These are phyloP conservation scores for Anthoceros angustus DNA, from an alignment of 225 moss, liverwort and hornwort genomes.

Conservation along the genomic window DNA sequence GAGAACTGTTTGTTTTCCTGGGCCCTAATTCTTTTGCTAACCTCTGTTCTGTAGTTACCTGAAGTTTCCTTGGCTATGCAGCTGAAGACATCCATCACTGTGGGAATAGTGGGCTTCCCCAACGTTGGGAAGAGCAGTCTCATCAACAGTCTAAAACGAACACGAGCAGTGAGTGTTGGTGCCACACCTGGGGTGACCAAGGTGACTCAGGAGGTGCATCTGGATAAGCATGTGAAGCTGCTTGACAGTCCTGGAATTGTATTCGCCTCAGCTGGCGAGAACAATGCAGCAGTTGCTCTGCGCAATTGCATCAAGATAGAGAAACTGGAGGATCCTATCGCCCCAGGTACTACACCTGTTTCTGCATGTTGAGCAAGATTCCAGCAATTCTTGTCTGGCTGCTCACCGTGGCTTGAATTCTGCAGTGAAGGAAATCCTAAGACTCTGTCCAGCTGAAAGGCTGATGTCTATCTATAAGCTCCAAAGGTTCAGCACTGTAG, in stretches of 20 bases:
- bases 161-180: conserved; percentile 58
- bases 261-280: conserved; percentile 42
- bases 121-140: conserved; percentile 94
- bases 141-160: conserved; percentile 77
- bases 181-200: conserved; percentile 68
- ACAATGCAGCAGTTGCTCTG: conserved; percentile 50
- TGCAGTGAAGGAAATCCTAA: conserved; percentile 61
- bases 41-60: neutral
- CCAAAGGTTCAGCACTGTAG: conserved; percentile 42
- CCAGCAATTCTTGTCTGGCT: neutral
- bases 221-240: conserved; percentile 73
- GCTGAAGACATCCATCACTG: conserved; percentile 60
- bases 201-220: conserved; percentile 64
- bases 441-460: conserved; percentile 49
- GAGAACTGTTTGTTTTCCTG: neutral
- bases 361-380: neutral
- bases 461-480: conserved; percentile 70
- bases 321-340: conserved; percentile 45
- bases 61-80: conserved; percentile 15
- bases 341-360: conserved; percentile 36
- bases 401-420: neutral
- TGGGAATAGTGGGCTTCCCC: conserved; percentile 78
- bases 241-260: conserved; percentile 86
- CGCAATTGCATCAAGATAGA: conserved; percentile 73
- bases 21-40: neutral